Evolutionary conservation across 306 rosid species (phyloP).

Genomic region (Cicer bijugum): DNA sequence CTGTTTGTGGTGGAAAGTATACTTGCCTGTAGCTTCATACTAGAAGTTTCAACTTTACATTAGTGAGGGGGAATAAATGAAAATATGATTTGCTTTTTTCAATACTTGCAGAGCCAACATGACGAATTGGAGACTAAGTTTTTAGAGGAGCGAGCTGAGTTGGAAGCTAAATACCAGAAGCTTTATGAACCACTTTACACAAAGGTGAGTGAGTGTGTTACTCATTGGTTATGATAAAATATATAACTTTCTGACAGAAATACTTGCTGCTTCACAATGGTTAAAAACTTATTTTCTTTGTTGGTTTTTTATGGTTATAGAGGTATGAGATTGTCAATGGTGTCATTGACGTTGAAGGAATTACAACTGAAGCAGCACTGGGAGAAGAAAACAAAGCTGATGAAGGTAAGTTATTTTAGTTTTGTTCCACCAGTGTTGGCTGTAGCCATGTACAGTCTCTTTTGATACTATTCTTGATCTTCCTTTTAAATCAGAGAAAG

Average conservation of each 20-base stretch:
- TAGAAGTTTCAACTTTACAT: slow-evolving; percentile 17
- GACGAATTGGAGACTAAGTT: slow-evolving; percentile 52
- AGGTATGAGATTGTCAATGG: slow-evolving; percentile 64
- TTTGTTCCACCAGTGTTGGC: neutral
- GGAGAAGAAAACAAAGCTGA: slow-evolving; percentile 43
- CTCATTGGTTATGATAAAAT: slow-evolving; percentile 35
- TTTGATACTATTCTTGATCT: slow-evolving; percentile 39
- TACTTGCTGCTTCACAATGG: slow-evolving; percentile 29
- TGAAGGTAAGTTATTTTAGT: slow-evolving; percentile 44
- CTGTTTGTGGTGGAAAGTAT: slow-evolving; percentile 3
- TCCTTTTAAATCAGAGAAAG: slow-evolving; percentile 51
- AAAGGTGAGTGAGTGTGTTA: slow-evolving; percentile 48
- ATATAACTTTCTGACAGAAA: neutral
- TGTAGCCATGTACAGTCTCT: slow-evolving; percentile 20
- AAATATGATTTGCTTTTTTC: slow-evolving; percentile 23
- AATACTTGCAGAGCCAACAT: slow-evolving; percentile 48
- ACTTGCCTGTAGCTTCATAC: slow-evolving; percentile 8
- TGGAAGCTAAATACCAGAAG: slow-evolving; percentile 61
- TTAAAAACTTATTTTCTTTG: slow-evolving; percentile 24
- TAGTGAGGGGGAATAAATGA: slow-evolving; percentile 14
- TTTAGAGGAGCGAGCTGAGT: slow-evolving; percentile 54
- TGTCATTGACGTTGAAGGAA: slow-evolving; percentile 51
- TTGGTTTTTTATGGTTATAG: slow-evolving; percentile 44
- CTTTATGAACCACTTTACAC: slow-evolving; percentile 54
- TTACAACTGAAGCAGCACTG: slow-evolving; percentile 40